A percentile compares a stretch with the other conserved stretches of the same genome.
phyloP scores from a whole-genome alignment of 129 eudicot genomes.

The Rutidosis leptorrhynchoides region DNA sequence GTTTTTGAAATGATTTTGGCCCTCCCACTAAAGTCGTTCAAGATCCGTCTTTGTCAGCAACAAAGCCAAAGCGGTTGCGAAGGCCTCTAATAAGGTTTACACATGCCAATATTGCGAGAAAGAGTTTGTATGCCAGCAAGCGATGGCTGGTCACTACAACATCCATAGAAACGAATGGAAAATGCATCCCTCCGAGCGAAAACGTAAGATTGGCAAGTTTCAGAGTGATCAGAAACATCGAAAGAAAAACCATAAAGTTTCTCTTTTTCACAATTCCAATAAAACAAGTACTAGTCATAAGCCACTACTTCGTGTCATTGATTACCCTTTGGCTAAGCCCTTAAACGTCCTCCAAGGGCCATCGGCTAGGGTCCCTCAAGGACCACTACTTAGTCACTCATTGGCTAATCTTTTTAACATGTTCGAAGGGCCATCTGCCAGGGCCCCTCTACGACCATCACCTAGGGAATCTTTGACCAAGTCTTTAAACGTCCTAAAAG shows the following conservation, averaged over 20 bases:
- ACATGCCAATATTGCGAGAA: slow-evolving; percentile 21
- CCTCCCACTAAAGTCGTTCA: too few species aligned
- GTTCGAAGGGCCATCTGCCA: background rate
- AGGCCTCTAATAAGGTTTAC: slow-evolving; percentile 1
- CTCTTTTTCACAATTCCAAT: background rate
- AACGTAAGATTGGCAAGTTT: background rate
- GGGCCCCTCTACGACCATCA: background rate
- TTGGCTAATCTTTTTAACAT: background rate
- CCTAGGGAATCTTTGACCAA: background rate
- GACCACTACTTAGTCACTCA: background rate
- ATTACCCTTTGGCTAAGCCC: slow-evolving; percentile 17
- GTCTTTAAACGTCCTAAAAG: background rate
- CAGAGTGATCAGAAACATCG: background rate
- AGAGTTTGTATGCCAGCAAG: slow-evolving; percentile 28
- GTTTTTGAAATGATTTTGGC: too few species aligned
- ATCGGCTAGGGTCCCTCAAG: background rate
- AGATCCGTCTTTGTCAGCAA: too few species aligned
- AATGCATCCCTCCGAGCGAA: background rate
- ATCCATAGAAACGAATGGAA: slow-evolving; percentile 26
- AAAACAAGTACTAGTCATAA: slow-evolving; percentile 2
- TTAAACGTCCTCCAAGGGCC: slow-evolving; percentile 1
- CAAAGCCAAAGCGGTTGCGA: background rate
- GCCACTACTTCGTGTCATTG: background rate
- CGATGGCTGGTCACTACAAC: slow-evolving; percentile 32
- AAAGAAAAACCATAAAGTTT: background rate